Conservation (phyloP, 2,329 filamentous ascomycete genomes). For the Penicillium aurantiogriseum region DNA sequence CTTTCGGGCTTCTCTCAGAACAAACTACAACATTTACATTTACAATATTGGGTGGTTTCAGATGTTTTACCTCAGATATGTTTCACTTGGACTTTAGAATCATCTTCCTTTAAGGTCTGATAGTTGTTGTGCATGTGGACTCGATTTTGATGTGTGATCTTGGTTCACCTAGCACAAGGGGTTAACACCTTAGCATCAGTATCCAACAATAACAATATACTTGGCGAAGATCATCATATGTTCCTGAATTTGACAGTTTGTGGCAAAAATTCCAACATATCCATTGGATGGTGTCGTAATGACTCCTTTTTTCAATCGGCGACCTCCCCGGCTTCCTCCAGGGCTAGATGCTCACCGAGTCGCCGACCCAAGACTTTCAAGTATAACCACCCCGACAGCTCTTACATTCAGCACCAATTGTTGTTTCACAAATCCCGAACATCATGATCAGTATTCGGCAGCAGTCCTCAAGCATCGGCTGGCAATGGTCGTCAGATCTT, state of each 20-base stretch:
- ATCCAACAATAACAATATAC: not conserved
- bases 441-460: not conserved
- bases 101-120: not conserved
- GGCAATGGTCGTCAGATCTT: not conserved
- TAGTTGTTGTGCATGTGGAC: not conserved
- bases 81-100: too few species aligned
- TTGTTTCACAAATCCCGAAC: not conserved
- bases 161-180: too few species aligned
- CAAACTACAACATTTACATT: not conserved
- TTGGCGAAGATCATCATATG: not conserved
- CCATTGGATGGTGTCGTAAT: not conserved
- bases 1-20: not conserved
- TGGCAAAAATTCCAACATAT: not conserved
- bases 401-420: not conserved
- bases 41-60: not conserved
- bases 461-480: not conserved
- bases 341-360: constrained; percentile 1
- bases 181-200: not conserved
- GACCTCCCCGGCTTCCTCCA: too few species aligned
- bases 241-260: not conserved
- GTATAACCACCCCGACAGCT: not conserved
- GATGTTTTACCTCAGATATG: not conserved
- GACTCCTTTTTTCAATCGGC: not conserved
- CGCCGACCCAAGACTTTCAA: constrained; percentile 1
- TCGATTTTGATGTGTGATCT: not conserved